Percentiles rank a stretch among this genome's conserved stretches.
Conservation (phyloP, 148 eudicot species). For the Camellia sinensis region DNA sequence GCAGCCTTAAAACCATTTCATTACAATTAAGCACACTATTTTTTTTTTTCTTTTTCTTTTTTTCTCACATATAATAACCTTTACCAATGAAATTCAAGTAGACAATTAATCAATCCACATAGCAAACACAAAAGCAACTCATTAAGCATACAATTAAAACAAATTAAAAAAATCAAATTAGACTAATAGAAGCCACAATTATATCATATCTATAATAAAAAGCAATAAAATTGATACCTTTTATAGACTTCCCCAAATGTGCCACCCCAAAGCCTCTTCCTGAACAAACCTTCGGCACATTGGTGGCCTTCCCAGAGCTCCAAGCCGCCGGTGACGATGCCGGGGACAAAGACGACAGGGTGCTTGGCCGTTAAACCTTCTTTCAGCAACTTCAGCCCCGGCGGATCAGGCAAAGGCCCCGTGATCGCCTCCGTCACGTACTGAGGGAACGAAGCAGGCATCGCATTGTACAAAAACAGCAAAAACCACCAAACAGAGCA, state of each 20-base stretch:
- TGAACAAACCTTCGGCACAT: slow-evolving; percentile 87
- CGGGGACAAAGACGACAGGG: slow-evolving; percentile 95
- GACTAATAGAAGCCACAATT: background rate
- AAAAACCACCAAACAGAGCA: slow-evolving; percentile 79
- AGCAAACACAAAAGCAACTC: background rate
- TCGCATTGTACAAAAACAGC: slow-evolving; percentile 66
- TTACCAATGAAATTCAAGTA: background rate
- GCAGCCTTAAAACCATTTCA: background rate
- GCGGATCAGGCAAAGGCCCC: slow-evolving; percentile 82
- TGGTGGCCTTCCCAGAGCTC: slow-evolving; percentile 95
- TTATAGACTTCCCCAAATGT: slow-evolving; percentile 93
- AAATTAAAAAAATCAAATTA: background rate
- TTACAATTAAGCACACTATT: background rate
- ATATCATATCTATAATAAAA: background rate
- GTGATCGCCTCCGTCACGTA: slow-evolving; percentile 88
- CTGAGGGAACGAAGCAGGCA: slow-evolving; percentile 87
- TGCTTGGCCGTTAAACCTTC: slow-evolving; percentile 72
- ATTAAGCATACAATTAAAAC: background rate
- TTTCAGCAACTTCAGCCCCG: slow-evolving; percentile 70
- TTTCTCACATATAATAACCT: background rate
- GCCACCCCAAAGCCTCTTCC: slow-evolving; percentile 99
- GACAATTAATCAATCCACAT: background rate
- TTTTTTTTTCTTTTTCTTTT: too few species aligned
- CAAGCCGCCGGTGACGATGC: slow-evolving; percentile 89
- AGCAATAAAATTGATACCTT: slow-evolving; percentile 38